Conservation (phyloP, 139 green algal genomes). For the Chlorella sp. region DNA sequence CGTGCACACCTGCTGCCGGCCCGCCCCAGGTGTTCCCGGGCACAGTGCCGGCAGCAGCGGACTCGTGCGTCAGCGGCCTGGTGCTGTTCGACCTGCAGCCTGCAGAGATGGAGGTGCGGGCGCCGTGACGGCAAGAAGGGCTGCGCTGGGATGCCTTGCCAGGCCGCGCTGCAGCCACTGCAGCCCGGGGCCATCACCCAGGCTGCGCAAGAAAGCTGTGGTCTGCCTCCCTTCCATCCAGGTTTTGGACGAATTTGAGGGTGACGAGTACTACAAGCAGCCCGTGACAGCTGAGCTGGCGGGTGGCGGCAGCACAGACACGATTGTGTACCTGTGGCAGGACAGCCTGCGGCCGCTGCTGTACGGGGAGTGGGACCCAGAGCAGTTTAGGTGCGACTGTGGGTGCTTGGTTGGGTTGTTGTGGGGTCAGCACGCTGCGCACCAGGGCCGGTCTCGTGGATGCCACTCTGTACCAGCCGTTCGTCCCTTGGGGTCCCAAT, state of each 20-base stretch:
- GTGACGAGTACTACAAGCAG: conserved; percentile 76
- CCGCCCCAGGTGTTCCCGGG: conserved; percentile 2
- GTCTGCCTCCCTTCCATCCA: background rate
- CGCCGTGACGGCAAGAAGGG: no score
- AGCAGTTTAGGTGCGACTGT: conserved; percentile 53
- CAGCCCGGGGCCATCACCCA: no score
- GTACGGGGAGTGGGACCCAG: conserved; percentile 64
- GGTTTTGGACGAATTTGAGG: conserved; percentile 70
- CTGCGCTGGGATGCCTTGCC: no score
- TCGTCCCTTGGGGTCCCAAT: no score
- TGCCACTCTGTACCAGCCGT: no score
- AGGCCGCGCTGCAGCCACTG: no score
- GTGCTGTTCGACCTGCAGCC: conserved; percentile 60
- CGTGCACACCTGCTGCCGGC: no score
- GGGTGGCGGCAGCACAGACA: conserved; percentile 45
- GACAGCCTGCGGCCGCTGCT: conserved; percentile 54
- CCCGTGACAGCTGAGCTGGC: conserved; percentile 39
- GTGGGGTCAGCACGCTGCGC: no score
- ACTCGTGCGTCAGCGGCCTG: background rate
- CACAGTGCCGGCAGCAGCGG: background rate
- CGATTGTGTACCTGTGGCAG: conserved; percentile 77
- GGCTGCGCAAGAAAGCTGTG: no score
- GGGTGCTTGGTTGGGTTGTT: background rate
- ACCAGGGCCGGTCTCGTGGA: no score
- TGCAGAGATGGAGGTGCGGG: conserved; percentile 64